Base-by-base conservation (phyloP, 768 basidiomycete genomes). In the Amanita rubescens region DNA sequence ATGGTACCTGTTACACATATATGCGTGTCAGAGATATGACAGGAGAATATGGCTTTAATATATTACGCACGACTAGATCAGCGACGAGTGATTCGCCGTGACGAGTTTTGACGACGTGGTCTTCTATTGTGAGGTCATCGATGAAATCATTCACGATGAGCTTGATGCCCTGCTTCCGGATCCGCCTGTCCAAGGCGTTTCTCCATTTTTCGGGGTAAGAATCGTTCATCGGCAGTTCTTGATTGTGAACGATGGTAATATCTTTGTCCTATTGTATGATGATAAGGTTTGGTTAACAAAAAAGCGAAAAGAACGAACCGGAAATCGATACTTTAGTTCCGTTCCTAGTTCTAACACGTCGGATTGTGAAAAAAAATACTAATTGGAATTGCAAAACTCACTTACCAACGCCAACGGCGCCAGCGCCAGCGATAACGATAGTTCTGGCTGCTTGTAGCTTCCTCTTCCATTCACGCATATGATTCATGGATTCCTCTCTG, bases 241-340 rank as follows among this genome's bases (percentile, higher is more conserved):
- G 67, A 24, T 73, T 70, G 10, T 87, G 86, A 9, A 88, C 76
- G 43, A 88, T 73, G 15, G 83, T 84, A 14, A 87, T 73, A 32
- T 68, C 63, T 56, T 77, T 82, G 19, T 62, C 58, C 74, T 75
- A 34, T 6, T 5, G 48, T 9, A 32, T 15, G 17, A 3, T 15
- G 38, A 7, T 6, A 35, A 20, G 22, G 15, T 11, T 22, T 22
- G 9, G 20, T 24, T 19, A 7, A 22, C 24, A 6, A 24, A 37
- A 37, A n/a, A 32, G 65, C 57, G 49, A 72, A 15, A 2, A 47
- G 22, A 6, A 65, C 72, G 14, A 54, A 75, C 74, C 15, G 72
- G 68, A 51, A 62, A 71, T 2, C 63, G 50, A 25, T 77, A 72
- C 41, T 70, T 71, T 49, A 77, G 67, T 59, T 76, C 75, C 12